Percentiles rank a stretch among this genome's conserved stretches.
These are phyloP conservation scores for Microbotryum violaceum DNA, from an alignment of 1,284 basidiomycete genomes.

Conservation along the genomic window DNA sequence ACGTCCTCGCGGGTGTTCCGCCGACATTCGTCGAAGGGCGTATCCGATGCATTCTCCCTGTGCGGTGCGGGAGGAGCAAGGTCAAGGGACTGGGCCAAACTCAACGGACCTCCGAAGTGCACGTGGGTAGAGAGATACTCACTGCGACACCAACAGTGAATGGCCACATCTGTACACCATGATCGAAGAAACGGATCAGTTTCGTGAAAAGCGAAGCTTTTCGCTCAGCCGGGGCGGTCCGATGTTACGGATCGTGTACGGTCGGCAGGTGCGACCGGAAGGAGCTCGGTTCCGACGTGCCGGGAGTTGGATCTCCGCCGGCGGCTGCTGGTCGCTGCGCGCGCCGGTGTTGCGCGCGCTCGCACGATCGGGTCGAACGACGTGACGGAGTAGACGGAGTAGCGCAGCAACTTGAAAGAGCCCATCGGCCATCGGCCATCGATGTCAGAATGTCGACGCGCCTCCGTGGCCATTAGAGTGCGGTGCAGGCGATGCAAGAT, in stretches of 20 bases:
- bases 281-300: no score
- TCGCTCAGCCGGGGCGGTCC: no score
- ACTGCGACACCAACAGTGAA: constrained; percentile 19
- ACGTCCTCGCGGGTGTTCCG: constrained; percentile 17
- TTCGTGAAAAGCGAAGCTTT: no score
- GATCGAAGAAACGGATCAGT: neutral
- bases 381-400: neutral
- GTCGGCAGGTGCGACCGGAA: no score
- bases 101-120: no score
- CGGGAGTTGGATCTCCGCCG: no score
- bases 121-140: neutral
- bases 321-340: no score
- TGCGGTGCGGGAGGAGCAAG: neutral
- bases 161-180: constrained; percentile 16
- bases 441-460: neutral
- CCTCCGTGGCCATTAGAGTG: no score
- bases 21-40: constrained; percentile 16
- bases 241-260: no score
- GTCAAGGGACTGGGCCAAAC: neutral
- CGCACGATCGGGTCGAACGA: neutral
- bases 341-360: no score
- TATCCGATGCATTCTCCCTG: constrained; percentile 12
- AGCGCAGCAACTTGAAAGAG: neutral
- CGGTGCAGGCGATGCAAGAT: no score
- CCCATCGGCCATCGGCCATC: neutral